Percentiles rank a stretch among this genome's conserved stretches.
Conservation (phyloP, 1,284 basidiomycete genomes). For the Ustilago trichophora region DNA sequence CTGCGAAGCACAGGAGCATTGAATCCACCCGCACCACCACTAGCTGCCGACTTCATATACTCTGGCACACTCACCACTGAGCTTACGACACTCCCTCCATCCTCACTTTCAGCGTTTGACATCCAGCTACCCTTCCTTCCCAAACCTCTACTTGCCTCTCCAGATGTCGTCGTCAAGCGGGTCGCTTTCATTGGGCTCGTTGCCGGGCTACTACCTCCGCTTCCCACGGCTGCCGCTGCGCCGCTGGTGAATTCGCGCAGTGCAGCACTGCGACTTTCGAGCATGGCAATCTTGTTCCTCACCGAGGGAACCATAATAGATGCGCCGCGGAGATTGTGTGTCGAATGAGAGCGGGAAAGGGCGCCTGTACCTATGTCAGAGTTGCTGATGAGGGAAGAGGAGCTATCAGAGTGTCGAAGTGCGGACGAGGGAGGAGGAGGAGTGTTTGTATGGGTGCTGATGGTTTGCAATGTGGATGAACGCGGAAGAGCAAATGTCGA, state of each 20-base stretch:
- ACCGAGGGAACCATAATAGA: conserved; percentile 57
- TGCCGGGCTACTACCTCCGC: conserved; percentile 8
- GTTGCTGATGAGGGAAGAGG: conserved; percentile 18
- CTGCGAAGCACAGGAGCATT: conserved; percentile 46
- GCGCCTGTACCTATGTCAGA: conserved; percentile 1
- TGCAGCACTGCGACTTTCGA: conserved; percentile 45
- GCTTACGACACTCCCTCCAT: conserved; percentile 15
- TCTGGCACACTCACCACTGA: conserved; percentile 28
- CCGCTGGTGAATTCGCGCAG: conserved; percentile 42
- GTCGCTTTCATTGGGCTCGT: conserved; percentile 3
- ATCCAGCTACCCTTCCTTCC: conserved; percentile 30
- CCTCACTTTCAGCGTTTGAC: conserved; percentile 29
- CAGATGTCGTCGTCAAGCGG: too few species aligned
- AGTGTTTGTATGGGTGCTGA: conserved; percentile 2
- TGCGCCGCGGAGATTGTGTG: conserved; percentile 45
- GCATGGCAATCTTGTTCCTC: conserved; percentile 60
- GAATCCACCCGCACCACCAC: conserved; percentile 18
- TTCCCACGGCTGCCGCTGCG: neutral
- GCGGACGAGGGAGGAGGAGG: too few species aligned
- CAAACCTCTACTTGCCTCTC: conserved; percentile 2
- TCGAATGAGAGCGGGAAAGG: conserved; percentile 33
- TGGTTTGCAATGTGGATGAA: conserved; percentile 23
- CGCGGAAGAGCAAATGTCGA: conserved; percentile 21
- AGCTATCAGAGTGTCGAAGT: conserved; percentile 42
- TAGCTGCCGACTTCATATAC: conserved; percentile 33